Evolutionary conservation across 108 stramenopile species (phyloP).

Genomic region (Cyclostephanos tholiformis): DNA sequence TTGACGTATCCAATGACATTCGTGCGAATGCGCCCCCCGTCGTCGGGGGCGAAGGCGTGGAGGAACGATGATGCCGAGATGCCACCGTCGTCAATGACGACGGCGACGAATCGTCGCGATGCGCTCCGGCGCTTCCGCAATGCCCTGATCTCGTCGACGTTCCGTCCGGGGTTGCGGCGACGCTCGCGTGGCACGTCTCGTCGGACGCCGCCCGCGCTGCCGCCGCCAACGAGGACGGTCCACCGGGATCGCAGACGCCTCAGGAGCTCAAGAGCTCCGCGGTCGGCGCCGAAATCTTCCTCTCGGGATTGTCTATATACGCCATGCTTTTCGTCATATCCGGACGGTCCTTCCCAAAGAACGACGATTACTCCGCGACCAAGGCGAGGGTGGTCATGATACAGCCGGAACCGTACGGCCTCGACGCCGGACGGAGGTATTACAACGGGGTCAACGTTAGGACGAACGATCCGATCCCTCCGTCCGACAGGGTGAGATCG

Average conservation of each 20-base stretch:
- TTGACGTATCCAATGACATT: background rate
- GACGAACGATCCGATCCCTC: conserved; percentile 14
- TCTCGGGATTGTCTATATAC: background rate
- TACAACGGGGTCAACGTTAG: conserved; percentile 36
- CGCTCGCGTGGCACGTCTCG: background rate
- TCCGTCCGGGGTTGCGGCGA: background rate
- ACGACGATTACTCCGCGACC: background rate
- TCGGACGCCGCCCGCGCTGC: background rate
- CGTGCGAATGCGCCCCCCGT: background rate
- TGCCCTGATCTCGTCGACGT: background rate
- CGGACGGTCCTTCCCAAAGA: background rate
- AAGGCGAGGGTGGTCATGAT: conserved; percentile 33
- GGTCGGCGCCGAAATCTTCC: background rate
- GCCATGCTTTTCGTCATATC: background rate
- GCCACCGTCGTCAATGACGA: too few relatives aligned
- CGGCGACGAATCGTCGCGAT: background rate
- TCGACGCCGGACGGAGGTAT: conserved; percentile 32
- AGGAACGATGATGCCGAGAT: too few relatives aligned
- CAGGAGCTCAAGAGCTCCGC: background rate
- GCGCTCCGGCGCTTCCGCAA: background rate
- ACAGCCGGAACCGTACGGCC: conserved; percentile 31
- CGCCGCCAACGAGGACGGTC: background rate
- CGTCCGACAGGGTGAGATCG: conserved; percentile 10
- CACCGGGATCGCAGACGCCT: background rate
- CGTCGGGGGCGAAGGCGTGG: background rate